Conservation (phyloP, 2,329 filamentous ascomycete species). For the Pyricularia pennisetigena region DNA sequence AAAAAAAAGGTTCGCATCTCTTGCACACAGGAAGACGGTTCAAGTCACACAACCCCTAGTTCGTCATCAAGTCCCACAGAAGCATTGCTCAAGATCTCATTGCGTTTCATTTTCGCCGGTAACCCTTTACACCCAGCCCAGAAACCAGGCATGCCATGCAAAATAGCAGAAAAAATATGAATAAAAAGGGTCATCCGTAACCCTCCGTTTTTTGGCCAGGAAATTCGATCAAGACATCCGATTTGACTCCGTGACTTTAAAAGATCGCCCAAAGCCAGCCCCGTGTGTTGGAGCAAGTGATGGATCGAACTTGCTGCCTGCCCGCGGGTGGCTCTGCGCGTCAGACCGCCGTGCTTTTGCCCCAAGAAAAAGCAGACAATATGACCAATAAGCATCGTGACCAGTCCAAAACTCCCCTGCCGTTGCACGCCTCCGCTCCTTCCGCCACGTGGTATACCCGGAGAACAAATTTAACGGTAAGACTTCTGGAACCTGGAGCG, state of each 20-base stretch:
- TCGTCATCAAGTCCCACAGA: neutral
- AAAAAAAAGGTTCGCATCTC: too few relatives aligned
- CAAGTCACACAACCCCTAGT: neutral
- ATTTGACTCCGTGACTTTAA: slow-evolving; percentile 21
- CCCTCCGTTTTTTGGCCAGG: slow-evolving; percentile 8
- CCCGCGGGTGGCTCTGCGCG: slow-evolving; percentile 7
- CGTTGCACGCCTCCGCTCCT: neutral
- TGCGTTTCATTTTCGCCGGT: slow-evolving; percentile 31
- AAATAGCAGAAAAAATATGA: slow-evolving; percentile 32
- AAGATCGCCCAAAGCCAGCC: slow-evolving; percentile 2
- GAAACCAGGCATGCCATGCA: slow-evolving; percentile 33
- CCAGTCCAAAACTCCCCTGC: slow-evolving; percentile 15
- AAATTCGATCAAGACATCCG: slow-evolving; percentile 2
- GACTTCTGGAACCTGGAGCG: slow-evolving; percentile 97
- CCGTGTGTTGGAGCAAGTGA: neutral
- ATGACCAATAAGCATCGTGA: slow-evolving; percentile 14
- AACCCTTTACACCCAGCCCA: slow-evolving; percentile 38
- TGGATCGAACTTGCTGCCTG: slow-evolving; percentile 4
- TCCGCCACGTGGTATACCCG: neutral
- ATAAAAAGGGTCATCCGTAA: slow-evolving; percentile 19
- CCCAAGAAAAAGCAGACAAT: slow-evolving; percentile 5
- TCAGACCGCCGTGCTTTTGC: slow-evolving; percentile 5
- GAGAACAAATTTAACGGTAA: slow-evolving; percentile 66
- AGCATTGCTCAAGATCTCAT: neutral
- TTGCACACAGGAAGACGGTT: neutral